These are phyloP conservation scores for Sapria himalayana DNA, from an alignment of 345 rosid genomes.

Conservation along the genomic window DNA sequence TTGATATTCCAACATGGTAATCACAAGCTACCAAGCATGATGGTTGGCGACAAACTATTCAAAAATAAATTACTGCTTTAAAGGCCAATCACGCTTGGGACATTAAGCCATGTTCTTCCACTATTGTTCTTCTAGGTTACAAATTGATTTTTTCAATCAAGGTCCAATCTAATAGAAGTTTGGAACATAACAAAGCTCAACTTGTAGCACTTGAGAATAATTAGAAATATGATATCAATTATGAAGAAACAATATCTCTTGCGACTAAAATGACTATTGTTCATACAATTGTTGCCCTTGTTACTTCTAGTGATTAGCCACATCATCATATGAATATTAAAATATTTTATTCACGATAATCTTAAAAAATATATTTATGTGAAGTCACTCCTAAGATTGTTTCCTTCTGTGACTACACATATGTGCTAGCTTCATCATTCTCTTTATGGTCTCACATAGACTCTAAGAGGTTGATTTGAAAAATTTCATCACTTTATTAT, in stretches of 20 bases:
- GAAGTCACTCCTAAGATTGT: no score
- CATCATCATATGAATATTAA: no score
- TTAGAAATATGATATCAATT: neutral
- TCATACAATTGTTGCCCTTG: neutral
- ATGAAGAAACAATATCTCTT: neutral
- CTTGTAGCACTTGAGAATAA: no score
- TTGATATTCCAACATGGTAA: no score
- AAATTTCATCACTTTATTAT: neutral
- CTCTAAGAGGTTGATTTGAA: constrained; percentile 2
- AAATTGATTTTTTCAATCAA: neutral
- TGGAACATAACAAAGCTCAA: neutral
- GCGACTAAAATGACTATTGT: neutral
- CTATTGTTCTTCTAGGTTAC: neutral
- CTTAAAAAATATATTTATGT: neutral
- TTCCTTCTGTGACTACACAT: neutral
- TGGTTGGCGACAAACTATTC: no score
- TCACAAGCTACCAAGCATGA: no score
- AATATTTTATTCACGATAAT: neutral
- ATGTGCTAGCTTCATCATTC: neutral
- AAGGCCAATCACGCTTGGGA: no score
- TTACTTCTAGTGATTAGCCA: no score
- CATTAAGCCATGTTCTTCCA: no score
- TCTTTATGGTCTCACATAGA: neutral
- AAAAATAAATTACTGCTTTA: no score
- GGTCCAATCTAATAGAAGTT: neutral